These are phyloP conservation scores for Helianthus tuberosus DNA, from an alignment of 129 eudicot genomes.

Conservation along the genomic window DNA sequence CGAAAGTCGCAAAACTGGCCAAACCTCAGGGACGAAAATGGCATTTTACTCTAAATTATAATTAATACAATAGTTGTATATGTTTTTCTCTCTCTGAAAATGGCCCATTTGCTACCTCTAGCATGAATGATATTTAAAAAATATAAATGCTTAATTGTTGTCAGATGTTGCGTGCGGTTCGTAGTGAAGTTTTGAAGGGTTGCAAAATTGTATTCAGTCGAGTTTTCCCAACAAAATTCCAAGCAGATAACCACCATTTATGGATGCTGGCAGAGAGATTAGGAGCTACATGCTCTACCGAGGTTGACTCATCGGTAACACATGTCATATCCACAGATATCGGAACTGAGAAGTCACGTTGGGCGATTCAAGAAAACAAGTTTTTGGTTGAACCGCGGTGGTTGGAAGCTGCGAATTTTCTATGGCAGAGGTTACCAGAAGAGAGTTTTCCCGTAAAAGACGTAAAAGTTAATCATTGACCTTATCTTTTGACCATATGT, in stretches of 20 bases:
- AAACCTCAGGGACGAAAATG: no score
- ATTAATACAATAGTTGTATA: background rate
- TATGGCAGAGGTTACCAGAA: constrained; percentile 78
- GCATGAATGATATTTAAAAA: background rate
- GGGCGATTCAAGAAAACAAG: constrained; percentile 76
- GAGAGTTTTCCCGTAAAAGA: constrained; percentile 63
- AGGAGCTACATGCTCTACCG: constrained; percentile 53
- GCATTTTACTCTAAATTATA: background rate
- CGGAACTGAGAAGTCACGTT: constrained; percentile 52
- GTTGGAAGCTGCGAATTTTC: constrained; percentile 78
- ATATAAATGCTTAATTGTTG: constrained; percentile 7
- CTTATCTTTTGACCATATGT: constrained; percentile 13
- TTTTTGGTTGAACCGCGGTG: constrained; percentile 75
- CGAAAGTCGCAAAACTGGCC: no score
- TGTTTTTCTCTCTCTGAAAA: background rate
- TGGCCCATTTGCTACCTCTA: background rate
- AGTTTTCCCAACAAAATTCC: constrained; percentile 31
- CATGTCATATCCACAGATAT: constrained; percentile 45
- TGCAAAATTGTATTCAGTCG: constrained; percentile 54
- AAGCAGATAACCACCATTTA: constrained; percentile 27
- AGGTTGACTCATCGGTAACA: constrained; percentile 45
- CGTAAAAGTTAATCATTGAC: constrained; percentile 28
- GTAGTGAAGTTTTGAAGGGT: constrained; percentile 64
- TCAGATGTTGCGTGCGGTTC: constrained; percentile 63
- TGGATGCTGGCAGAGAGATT: constrained; percentile 64